Evolutionary conservation across 305 asterid genomes (phyloP), one percentile per base, ranked within the genome.

Genomic region (Fraxinus dipetala): DNA sequence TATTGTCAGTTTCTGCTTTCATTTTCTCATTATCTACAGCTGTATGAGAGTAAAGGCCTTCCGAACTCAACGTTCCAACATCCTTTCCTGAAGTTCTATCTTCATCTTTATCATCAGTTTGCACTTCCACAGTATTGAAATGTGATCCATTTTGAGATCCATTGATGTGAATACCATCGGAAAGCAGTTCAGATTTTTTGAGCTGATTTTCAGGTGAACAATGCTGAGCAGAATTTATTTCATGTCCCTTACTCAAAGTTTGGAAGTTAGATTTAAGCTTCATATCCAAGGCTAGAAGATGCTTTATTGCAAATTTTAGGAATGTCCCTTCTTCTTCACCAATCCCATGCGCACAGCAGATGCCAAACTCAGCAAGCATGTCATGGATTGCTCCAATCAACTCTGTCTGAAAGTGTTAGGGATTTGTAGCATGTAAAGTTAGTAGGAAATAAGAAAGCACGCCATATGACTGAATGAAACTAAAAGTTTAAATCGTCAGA

Each of bases 291-390:
- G 94, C 87, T 86, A 96, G 87, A 51, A 96, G 92, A 88, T 93
- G 97, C 89, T 94, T 94, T 81, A 96, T 94, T 85, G 98, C 98
- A 92, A 94, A 92, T 89, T 94, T 92, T 83, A 96, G 88, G 90
- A 94, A 96, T 81, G 96, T 84, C 81, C 97, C 98, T 80, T 93
- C 98, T 88, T 90, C 93, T 87, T 96, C 97, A 80, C 89, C 91
- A 88, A 85, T 88, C 78, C 96, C 98, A 80, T 82, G 93, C 63
- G 93, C 93, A 92, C 98, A 96, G 91, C 99, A 96, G 89, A 96
- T 87, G 74, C 97, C 98, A 88, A 94, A 94, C 91, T 96, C 98
- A 59, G 98, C 98, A 81, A 96, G 98, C 98, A 94, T 91, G 87
- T 94, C 98, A 88, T 96, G 98, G 86, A 92, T 90, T 83, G 98